Evolutionary conservation across 495 filamentous ascomycete genomes (phyloP), one percentile per base, ranked within the genome.

Genomic region (Neurospora sp.): DNA sequence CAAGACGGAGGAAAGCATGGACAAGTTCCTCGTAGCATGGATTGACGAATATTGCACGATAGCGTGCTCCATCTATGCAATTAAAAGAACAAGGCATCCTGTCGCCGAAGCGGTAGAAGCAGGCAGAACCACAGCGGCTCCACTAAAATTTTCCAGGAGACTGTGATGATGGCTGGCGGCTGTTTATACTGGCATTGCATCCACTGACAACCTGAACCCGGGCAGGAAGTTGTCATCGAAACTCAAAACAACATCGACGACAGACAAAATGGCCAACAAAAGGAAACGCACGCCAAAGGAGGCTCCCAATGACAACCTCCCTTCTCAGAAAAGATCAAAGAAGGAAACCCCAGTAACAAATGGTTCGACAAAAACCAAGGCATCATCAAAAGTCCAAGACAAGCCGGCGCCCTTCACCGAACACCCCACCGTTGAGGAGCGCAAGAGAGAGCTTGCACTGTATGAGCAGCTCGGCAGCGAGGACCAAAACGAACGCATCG

Each of bases 401-500:
- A 82, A 81, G 75, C n/a, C 76, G 14, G 60, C 74, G 4, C 81
- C 83, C 0, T 86, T 88, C 77, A 71, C 82, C 72, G 84, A 87
- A 44, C 80, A 82, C 27, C 78, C 80, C 14, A 82, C 76, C 42
- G 79, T 78, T 72, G 82, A 82, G 39, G 82, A 85, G 72, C 81
- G 84, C 75, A 83, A 81, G 72, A 76, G 85, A 12, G 87, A 89
- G 76, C 82, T 84, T 3, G 75, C 80, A 27, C 79, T 89, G 11
- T 89, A 89, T 79, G 82, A 88, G 20, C 76, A 82, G 8, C 84
- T 89, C 1, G 83, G 83, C 11, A 87, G 85, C 70, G 86, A 88
- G 73, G 86, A 87, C 72, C 77, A 74, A 14, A 76, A 78, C 54
- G 86, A 89, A 62, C 82, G 87, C 72, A 83, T 88, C 71, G 80